phyloP scores from a whole-genome alignment of 768 basidiomycete species.

The Tricholoma furcatifolium region DNA sequence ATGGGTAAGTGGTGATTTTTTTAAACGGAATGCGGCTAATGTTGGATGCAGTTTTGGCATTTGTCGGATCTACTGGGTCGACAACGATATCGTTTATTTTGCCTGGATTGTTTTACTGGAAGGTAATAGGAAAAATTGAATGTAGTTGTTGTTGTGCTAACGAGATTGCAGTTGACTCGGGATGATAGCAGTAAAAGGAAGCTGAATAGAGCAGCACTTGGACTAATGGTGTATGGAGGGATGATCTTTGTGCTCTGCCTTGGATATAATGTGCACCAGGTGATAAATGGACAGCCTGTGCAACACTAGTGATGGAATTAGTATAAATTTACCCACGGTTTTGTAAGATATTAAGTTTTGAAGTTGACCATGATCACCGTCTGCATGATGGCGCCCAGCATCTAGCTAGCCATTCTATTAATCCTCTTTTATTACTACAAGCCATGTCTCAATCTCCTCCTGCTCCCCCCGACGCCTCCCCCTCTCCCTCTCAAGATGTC shows the following conservation, averaged over 20 bases:
- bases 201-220: constrained; percentile 60
- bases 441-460: background rate
- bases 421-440: background rate
- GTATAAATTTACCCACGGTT: constrained; percentile 38
- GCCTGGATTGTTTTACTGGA: constrained; percentile 92
- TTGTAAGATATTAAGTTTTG: constrained; percentile 5
- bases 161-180: constrained; percentile 57
- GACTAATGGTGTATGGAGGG: constrained; percentile 70
- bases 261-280: constrained; percentile 75
- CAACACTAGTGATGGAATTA: background rate
- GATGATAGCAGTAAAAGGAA: constrained; percentile 54
- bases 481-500: constrained; percentile 41
- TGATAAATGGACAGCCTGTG: constrained; percentile 36
- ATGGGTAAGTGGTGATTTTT: constrained; percentile 52
- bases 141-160: constrained; percentile 2
- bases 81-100: constrained; percentile 97
- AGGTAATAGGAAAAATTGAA: constrained; percentile 45
- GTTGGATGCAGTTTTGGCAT: constrained; percentile 70
- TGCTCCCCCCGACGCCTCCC: background rate
- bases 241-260: constrained; percentile 85
- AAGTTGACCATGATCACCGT: background rate
- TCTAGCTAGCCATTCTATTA: background rate
- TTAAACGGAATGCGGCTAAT: constrained; percentile 1
- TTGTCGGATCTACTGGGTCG: constrained; percentile 95
- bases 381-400: background rate